Evolutionary conservation across 164 flowering plant species (phyloP), one percentile per base, ranked within the genome.

Genomic region (Taxillus chinensis): DNA sequence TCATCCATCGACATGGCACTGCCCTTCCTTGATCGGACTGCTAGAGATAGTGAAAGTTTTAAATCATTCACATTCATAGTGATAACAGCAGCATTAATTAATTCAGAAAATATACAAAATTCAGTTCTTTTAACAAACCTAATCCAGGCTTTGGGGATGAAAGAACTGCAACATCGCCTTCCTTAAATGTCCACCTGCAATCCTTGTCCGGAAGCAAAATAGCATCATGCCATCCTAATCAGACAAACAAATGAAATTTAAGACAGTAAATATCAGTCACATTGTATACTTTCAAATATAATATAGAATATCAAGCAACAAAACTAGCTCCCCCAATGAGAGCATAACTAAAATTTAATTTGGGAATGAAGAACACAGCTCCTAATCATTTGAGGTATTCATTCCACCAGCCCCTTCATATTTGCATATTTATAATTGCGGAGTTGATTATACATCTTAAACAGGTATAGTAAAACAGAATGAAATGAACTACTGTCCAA

Each of bases 121-220:
- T 37, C 57, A 54, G 16, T 27, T 54, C 45, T 43, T 7, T 16
- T 50, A 57, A 52, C 80, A 64, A 71, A 90, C 98, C 98, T 79
- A 96, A 66, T 55, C 96, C 91, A 66, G 97, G 95, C 72, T 77
- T 86, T 4, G 87, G 86, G 12, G 81, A 56, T 37, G 99, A 93
- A 66, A 93, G 90, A 77, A 93, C 78, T 8, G 96, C 93, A 62
- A 90, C 96, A 72, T 93, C 99, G 45, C 99, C 99, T 76, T 93
- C 99, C 75, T 93, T 93, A 62, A 93, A 90, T 11, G 75, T 68
- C 99, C 95, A 90, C 67, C 83, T 90, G 74, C 79, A 80, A 37
- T 87, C 95, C 73, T 73, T 77, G 13, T 50, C 68, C 5, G 97
- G 95, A 70, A 82, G 79, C 64, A 90, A 82, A 54, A 84, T 69